phyloP scores from a whole-genome alignment of 192 early-diverging fungal genomes.

The Helicostylum pulchrum region DNA sequence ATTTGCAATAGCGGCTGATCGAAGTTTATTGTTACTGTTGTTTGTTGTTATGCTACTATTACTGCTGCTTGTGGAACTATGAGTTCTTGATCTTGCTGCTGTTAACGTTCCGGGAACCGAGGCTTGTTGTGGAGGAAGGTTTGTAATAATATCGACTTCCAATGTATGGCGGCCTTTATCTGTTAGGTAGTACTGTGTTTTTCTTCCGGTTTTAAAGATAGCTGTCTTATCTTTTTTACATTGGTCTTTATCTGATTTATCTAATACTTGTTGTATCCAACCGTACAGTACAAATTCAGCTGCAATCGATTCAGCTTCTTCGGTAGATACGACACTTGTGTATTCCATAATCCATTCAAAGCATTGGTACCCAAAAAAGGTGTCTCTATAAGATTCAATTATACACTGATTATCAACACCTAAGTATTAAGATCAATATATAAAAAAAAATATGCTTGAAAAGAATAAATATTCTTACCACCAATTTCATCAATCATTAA shows the following conservation, averaged over 20 bases:
- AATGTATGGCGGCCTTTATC: constrained; percentile 10
- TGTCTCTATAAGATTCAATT: constrained; percentile 24
- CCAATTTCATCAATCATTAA: constrained; percentile 22
- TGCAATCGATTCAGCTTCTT: constrained; percentile 46
- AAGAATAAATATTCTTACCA: constrained; percentile 5
- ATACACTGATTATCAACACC: neutral
- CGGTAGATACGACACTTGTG: constrained; percentile 45
- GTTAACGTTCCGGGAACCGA: neutral
- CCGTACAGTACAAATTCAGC: constrained; percentile 46
- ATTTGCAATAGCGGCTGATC: neutral
- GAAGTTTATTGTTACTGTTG: neutral
- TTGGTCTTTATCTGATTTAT: constrained; percentile 26
- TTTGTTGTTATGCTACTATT: neutral
- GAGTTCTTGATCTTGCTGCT: constrained; percentile 14
- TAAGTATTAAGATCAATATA: neutral
- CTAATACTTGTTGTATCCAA: constrained; percentile 40
- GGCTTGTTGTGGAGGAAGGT: neutral
- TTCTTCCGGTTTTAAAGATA: constrained; percentile 10
- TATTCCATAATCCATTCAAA: constrained; percentile 53
- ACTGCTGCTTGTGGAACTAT: neutral
- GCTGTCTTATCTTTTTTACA: neutral
- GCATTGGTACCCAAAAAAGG: constrained; percentile 45
- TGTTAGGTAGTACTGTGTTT: constrained; percentile 22
- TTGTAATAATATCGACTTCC: neutral
- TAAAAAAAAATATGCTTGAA: neutral